These are phyloP conservation scores for Aspergillus terreus DNA, from an alignment of 2,329 filamentous ascomycete genomes.

Conservation along the genomic window DNA sequence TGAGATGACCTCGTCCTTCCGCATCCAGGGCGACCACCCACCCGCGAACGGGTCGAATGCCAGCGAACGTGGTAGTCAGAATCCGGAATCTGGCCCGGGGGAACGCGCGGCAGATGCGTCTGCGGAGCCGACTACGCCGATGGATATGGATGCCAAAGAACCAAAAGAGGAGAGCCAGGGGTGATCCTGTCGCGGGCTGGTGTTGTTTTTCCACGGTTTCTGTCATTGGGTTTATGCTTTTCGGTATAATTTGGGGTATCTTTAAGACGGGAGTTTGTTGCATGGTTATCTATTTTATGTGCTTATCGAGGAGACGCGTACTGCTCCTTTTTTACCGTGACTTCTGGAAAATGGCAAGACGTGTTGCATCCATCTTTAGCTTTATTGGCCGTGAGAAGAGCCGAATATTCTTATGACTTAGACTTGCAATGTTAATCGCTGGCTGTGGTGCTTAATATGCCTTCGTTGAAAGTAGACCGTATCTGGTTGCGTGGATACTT, in stretches of 20 bases:
- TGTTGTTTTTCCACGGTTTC: constrained; percentile 7
- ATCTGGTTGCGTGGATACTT: no score
- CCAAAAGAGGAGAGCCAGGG: constrained; percentile 29
- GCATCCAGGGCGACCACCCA: constrained; percentile 26
- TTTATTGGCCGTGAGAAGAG: no score
- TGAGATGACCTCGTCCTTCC: constrained; percentile 36
- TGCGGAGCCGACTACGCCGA: constrained; percentile 29
- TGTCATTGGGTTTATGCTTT: constrained; percentile 7
- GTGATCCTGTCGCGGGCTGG: constrained; percentile 1
- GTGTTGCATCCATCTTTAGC: no score
- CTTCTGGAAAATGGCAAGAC: neutral
- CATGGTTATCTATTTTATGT: neutral
- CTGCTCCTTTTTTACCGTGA: neutral
- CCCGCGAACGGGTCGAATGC: constrained; percentile 6
- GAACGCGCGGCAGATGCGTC: constrained; percentile 14
- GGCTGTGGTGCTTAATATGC: no score
- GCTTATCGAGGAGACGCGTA: neutral
- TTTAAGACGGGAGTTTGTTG: constrained; percentile 2
- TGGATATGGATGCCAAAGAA: constrained; percentile 36
- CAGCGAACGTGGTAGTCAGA: constrained; percentile 17
- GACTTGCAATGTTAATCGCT: no score
- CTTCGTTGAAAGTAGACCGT: no score
- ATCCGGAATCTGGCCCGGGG: constrained; percentile 10
- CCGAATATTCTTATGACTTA: no score
- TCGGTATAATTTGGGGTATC: constrained; percentile 4